A percentile compares a stretch with the other conserved stretches of the same genome.
These are phyloP conservation scores for Elaeis oleifera DNA, from an alignment of 202 grass and related monocot species.

Conservation along the genomic window DNA sequence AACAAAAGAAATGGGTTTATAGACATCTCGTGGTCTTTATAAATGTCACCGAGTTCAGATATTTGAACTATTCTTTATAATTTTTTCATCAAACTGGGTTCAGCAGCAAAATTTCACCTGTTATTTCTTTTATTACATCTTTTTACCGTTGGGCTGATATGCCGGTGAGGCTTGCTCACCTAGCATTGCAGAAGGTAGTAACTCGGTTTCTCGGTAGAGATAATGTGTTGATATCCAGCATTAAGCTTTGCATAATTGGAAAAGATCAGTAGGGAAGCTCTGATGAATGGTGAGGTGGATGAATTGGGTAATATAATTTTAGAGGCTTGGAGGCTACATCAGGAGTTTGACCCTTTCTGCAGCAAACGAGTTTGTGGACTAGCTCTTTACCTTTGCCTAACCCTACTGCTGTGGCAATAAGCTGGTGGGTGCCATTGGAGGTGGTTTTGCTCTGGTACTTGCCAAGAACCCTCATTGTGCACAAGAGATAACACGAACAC, in stretches of 20 bases:
- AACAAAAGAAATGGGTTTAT: too few relatives aligned
- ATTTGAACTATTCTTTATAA: too few relatives aligned
- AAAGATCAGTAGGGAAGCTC: constrained; percentile 53
- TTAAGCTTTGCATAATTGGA: constrained; percentile 72
- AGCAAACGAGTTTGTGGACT: constrained; percentile 70
- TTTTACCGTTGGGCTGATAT: not conserved
- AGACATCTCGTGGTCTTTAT: too few relatives aligned
- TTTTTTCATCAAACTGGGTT: too few relatives aligned
- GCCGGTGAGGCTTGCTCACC: constrained; percentile 69
- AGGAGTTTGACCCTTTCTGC: constrained; percentile 86
- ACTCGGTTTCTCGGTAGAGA: constrained; percentile 55
- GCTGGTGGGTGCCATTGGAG: constrained; percentile 71
- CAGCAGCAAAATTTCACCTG: too few relatives aligned
- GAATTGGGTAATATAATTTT: constrained; percentile 61
- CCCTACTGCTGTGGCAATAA: constrained; percentile 91
- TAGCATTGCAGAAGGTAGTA: constrained; percentile 77
- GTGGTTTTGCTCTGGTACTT: constrained; percentile 72
- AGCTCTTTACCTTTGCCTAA: constrained; percentile 55
- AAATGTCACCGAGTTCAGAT: too few relatives aligned
- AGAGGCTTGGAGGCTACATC: constrained; percentile 74
- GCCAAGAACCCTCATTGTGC: constrained; percentile 33
- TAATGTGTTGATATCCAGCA: constrained; percentile 68
- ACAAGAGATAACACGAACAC: constrained; percentile 26
- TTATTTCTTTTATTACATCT: too few relatives aligned
- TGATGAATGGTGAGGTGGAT: constrained; percentile 65